A percentile compares a stretch with the other conserved stretches of the same genome.
Evolutionary conservation across 2,329 filamentous ascomycete species (phyloP).

Genomic region (Aspergillus calidoustus): DNA sequence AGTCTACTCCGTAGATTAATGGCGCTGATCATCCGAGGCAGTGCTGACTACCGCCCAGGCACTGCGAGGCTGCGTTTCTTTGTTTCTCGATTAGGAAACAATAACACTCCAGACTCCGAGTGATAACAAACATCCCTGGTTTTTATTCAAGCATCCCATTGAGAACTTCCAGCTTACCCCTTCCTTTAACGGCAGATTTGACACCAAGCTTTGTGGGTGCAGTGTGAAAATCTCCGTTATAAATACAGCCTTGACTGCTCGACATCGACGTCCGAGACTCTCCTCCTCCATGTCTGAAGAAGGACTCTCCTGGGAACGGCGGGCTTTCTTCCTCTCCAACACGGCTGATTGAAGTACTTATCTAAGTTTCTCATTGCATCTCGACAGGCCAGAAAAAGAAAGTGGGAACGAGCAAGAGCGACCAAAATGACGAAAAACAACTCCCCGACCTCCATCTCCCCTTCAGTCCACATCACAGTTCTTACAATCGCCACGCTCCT

Average conservation of each 20-base stretch:
- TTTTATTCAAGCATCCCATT: neutral
- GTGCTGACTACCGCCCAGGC: neutral
- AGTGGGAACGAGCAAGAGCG: neutral
- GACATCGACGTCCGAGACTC: neutral
- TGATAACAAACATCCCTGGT: neutral
- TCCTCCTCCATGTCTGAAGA: neutral
- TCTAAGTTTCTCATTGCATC: neutral
- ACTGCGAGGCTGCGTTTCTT: neutral
- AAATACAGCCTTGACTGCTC: neutral
- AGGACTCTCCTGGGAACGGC: neutral
- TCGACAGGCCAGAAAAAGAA: neutral
- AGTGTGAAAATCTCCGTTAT: neutral
- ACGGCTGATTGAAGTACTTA: neutral
- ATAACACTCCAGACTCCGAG: neutral
- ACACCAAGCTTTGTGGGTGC: neutral
- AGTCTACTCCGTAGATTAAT: neutral
- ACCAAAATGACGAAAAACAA: neutral
- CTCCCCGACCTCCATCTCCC: neutral
- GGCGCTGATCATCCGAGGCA: neutral
- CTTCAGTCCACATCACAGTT: conserved; percentile 14
- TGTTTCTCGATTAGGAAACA: conserved; percentile 12
- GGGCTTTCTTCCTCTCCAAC: neutral
- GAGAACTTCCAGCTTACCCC: neutral
- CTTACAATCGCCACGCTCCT: conserved; percentile 13
- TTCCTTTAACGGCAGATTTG: neutral